A percentile compares a stretch with the other conserved stretches of the same genome.
Conservation (phyloP, 2,329 filamentous ascomycete species). For the Escovopsis sp. region DNA sequence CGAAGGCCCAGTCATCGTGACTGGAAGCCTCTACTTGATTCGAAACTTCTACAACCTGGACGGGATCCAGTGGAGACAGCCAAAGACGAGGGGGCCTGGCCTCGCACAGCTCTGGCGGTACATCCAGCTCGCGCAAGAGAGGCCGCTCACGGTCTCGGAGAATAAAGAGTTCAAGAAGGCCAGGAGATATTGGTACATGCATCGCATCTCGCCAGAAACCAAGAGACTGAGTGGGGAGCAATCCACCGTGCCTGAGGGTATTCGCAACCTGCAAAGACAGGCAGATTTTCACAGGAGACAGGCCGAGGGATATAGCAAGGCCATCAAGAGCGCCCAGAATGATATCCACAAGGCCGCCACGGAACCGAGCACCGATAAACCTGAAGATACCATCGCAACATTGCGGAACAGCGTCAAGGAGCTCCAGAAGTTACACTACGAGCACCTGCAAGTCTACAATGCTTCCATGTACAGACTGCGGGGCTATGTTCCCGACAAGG, state of each 20-base stretch:
- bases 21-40: conserved; percentile 27
- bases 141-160: conserved; percentile 19
- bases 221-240: conserved; percentile 12
- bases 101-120: conserved; percentile 20
- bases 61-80: conserved; percentile 14
- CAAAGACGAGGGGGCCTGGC: conserved; percentile 18
- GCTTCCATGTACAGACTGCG: conserved; percentile 15
- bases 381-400: not conserved
- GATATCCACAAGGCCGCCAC: conserved; percentile 6
- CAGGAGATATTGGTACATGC: conserved; percentile 17
- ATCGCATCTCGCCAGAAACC: conserved; percentile 7
- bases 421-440: conserved; percentile 11
- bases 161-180: conserved; percentile 21
- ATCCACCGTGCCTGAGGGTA: conserved; percentile 9
- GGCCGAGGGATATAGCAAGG: conserved; percentile 13
- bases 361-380: not conserved
- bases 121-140: conserved; percentile 15
- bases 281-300: conserved; percentile 18
- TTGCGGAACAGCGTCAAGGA: conserved; percentile 8
- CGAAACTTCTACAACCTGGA: conserved; percentile 20
- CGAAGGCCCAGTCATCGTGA: conserved; percentile 21
- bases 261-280: conserved; percentile 13
- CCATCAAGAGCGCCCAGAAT: conserved; percentile 11
- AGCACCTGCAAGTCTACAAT: conserved; percentile 14
- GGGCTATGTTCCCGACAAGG: conserved; percentile 12